Conservation (phyloP, 2,329 filamentous ascomycete species). For the Dendrostoma leiphaemia region DNA sequence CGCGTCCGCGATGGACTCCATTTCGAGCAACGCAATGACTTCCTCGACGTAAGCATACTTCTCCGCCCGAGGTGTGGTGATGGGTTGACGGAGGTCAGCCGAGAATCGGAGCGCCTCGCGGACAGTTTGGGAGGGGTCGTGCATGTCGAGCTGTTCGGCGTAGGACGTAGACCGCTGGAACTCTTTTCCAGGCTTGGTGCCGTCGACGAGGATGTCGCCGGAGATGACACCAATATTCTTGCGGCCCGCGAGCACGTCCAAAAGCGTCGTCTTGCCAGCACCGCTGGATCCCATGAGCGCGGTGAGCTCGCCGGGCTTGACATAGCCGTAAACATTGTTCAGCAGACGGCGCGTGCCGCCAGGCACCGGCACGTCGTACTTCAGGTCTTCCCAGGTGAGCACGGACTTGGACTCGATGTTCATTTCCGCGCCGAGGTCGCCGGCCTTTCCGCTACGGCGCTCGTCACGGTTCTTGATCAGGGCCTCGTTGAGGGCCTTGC, state of each 20-base stretch:
- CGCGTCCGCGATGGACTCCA: slow-evolving; percentile 57
- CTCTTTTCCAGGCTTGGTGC: slow-evolving; percentile 52
- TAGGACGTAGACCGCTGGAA: slow-evolving; percentile 63
- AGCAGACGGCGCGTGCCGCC: slow-evolving; percentile 56
- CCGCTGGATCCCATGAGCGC: slow-evolving; percentile 81
- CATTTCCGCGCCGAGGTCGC: slow-evolving; percentile 43
- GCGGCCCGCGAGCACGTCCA: slow-evolving; percentile 68
- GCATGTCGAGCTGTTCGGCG: slow-evolving; percentile 61
- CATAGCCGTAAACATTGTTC: slow-evolving; percentile 62
- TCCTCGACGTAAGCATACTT: slow-evolving; percentile 61
- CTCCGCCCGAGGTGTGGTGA: slow-evolving; percentile 50
- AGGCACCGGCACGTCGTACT: slow-evolving; percentile 67
- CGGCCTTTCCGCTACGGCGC: slow-evolving; percentile 46
- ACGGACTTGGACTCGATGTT: slow-evolving; percentile 61
- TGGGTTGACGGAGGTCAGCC: slow-evolving; percentile 58
- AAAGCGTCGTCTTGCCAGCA: slow-evolving; percentile 83
- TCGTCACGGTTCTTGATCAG: slow-evolving; percentile 58
- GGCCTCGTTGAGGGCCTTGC: slow-evolving; percentile 62
- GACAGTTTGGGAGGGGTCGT: slow-evolving; percentile 61
- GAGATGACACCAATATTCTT: slow-evolving; percentile 61
- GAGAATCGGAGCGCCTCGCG: slow-evolving; percentile 64
- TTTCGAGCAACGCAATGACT: slow-evolving; percentile 54
- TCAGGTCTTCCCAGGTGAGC: slow-evolving; percentile 85
- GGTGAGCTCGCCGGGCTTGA: slow-evolving; percentile 73
- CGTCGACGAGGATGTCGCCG: slow-evolving; percentile 58